Base-by-base conservation (phyloP, 164 flowering plant genomes). In the Annona squamosa region DNA sequence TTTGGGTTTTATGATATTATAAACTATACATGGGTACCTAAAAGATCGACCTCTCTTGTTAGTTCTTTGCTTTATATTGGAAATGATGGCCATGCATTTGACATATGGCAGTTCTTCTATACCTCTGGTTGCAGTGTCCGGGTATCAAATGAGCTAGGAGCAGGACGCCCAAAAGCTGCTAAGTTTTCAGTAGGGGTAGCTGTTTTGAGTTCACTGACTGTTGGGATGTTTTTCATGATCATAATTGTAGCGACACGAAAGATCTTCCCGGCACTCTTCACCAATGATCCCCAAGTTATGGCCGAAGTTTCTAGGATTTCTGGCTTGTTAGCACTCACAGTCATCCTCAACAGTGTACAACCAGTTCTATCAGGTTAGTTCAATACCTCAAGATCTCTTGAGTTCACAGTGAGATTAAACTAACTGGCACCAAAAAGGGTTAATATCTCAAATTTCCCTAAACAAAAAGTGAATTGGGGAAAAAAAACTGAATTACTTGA, bases 61-160 rank as follows among this genome's bases (percentile, higher is more conserved):
- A 26, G 37, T 26, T 26, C 9, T 52, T 52, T 52, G 9, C 59
- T 16, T 52, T 52, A 16, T 6, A 52, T 52, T 5, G 59, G 3
- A 26, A 26, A 26, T 7, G 59, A 0, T 52, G 9, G 17, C 3
- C 59, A 52, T 52, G 59, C 5, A 37, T 19, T 16, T 69, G 48
- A 68, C 71, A n/a, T 67, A 41, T 10, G 9, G 59, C 9, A 0
- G 59, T 52, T 52, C 13, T 68, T 48, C 71, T 9, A 70, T 52
- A 10, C 17, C 13, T 52, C 17, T 42, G 46, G 62, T 13, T 48
- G 17, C 71, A 76, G 78, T 46, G 78, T 76, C n/a, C 44, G 78
- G 59, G 74, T 76, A 3, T 65, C 74, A 37, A 76, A 76, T 76
- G 78, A 76, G 59, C 74, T 76, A 5, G 78, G 78, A 72, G 78